Evolutionary conservation across 2,329 filamentous ascomycete species (phyloP).

Genomic region (Xylariaceae sp.): DNA sequence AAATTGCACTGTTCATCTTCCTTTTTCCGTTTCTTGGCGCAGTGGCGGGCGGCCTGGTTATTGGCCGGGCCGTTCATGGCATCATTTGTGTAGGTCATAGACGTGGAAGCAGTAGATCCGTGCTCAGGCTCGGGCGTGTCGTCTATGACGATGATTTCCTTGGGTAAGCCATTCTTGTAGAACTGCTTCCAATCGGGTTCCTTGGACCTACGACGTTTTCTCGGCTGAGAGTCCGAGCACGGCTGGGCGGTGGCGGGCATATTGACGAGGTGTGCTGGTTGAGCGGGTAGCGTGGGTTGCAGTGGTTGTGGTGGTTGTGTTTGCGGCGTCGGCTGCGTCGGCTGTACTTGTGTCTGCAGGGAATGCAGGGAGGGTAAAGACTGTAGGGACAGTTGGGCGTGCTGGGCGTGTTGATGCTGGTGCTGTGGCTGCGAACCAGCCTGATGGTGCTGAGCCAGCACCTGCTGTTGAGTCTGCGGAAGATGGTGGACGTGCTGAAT

Average conservation of each 20-base stretch:
- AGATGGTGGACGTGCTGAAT: background rate
- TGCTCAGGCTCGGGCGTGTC: conserved; percentile 58
- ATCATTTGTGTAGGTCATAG: conserved; percentile 37
- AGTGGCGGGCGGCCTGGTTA: conserved; percentile 39
- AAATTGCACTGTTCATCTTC: conserved; percentile 59
- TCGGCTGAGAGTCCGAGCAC: conserved; percentile 31
- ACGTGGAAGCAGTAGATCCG: conserved; percentile 26
- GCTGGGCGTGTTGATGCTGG: no score
- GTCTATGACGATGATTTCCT: conserved; percentile 81
- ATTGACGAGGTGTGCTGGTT: conserved; percentile 17
- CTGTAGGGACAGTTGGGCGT: no score
- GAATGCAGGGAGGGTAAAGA: no score
- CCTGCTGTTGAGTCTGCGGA: no score
- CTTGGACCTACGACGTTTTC: conserved; percentile 54
- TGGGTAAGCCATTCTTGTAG: conserved; percentile 76
- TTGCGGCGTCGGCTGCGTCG: background rate
- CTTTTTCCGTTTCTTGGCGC: conserved; percentile 70
- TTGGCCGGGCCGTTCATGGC: conserved; percentile 29
- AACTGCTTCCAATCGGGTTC: conserved; percentile 74
- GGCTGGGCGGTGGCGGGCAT: conserved; percentile 35
- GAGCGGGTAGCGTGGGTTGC: background rate
- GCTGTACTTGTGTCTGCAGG: background rate
- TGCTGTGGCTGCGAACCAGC: no score
- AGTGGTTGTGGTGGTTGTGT: background rate
- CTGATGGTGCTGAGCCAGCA: no score